Conservation (phyloP, 2,329 filamentous ascomycete species). For the Fusarium pilosicola region DNA sequence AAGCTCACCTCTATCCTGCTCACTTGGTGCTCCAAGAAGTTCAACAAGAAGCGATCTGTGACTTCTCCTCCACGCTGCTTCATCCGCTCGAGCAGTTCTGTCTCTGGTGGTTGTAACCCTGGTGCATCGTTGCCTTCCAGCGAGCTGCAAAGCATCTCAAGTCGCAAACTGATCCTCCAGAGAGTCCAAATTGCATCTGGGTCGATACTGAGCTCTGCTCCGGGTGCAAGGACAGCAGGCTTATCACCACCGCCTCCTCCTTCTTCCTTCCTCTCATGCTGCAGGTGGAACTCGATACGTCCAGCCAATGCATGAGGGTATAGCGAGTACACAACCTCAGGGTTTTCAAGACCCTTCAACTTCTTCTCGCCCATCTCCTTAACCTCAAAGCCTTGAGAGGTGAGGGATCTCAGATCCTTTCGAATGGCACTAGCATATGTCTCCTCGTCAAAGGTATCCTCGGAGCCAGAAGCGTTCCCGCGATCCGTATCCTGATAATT, state of each 20-base stretch:
- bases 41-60: constrained; percentile 86
- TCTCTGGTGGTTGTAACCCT: constrained; percentile 81
- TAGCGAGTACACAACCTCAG: constrained; percentile 93
- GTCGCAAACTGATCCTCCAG: constrained; percentile 86
- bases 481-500: constrained; percentile 88
- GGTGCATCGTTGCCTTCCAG: constrained; percentile 76
- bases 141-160: constrained; percentile 92
- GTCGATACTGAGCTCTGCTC: constrained; percentile 78
- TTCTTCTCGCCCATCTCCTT: constrained; percentile 96
- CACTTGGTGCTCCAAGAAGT: constrained; percentile 94
- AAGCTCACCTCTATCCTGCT: constrained; percentile 88
- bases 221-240: constrained; percentile 69
- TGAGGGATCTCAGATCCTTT: constrained; percentile 86
- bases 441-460: constrained; percentile 77
- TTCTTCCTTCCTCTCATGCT: constrained; percentile 57
- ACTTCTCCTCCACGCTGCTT: constrained; percentile 80
- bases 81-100: constrained; percentile 78
- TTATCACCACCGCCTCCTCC: constrained; percentile 59
- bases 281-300: constrained; percentile 75
- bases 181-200: constrained; percentile 88
- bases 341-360: constrained; percentile 96
- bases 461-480: constrained; percentile 72
- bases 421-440: constrained; percentile 79
- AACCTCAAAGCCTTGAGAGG: constrained; percentile 92
- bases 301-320: constrained; percentile 90